These are phyloP conservation scores for Litchi chinensis DNA, from an alignment of 345 rosid genomes.

Conservation along the genomic window DNA sequence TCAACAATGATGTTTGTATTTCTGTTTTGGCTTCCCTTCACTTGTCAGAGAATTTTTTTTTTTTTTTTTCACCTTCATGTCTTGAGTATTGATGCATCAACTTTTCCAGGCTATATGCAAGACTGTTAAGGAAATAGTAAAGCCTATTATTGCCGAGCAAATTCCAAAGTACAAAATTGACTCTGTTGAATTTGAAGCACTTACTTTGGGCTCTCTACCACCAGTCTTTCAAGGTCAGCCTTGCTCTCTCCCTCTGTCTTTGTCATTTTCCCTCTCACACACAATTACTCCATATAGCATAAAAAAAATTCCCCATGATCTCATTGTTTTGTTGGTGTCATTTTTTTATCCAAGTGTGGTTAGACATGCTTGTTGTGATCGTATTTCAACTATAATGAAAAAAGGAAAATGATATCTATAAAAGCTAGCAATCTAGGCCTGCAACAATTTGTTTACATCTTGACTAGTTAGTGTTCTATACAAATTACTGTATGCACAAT, in stretches of 20 bases:
- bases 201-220: slow-evolving; percentile 84
- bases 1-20: not conserved
- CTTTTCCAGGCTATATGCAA: slow-evolving; percentile 76
- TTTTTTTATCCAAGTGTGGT: not conserved
- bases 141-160: slow-evolving; percentile 91
- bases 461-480: no score
- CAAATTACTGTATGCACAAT: no score
- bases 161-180: slow-evolving; percentile 86
- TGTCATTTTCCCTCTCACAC: not conserved
- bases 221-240: slow-evolving; percentile 80
- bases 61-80: not conserved
- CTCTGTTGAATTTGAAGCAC: slow-evolving; percentile 83
- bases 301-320: not conserved
- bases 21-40: slow-evolving; percentile 14
- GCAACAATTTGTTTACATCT: no score
- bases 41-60: slow-evolving; percentile 10
- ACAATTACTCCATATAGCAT: not conserved
- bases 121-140: slow-evolving; percentile 61
- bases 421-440: no score
- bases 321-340: not conserved
- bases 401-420: no score
- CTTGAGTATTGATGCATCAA: slow-evolving; percentile 24
- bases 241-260: not conserved
- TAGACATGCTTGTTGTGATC: not conserved
- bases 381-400: no score